Base-by-base conservation (phyloP, 352 stramenopile genomes). In the Phytophthora cactorum region DNA sequence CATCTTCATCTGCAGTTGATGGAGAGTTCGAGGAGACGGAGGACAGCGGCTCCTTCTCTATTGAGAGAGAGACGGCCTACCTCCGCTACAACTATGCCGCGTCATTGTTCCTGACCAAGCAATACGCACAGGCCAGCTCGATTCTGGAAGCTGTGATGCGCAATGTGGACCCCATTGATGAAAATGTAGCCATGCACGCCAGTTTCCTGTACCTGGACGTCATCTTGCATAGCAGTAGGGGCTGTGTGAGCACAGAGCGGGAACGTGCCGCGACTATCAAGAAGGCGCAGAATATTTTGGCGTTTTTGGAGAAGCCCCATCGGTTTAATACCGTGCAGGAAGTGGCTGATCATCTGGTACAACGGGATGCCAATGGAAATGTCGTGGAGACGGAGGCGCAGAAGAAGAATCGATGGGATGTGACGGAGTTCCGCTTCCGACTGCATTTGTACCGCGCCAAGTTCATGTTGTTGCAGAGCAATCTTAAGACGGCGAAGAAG, bases 201-300 rank as follows among this genome's bases (percentile, higher is more conserved):
- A 96, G 91, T 79, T 97, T 98, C 67, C 70, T 98, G 61, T 95
- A 97, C 60, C 70, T 98, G 32, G 93, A 98, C 70, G 87, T 98
- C 41, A 91, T 98, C 32, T 71, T 97, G 61, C 90, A 97, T 70
- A 96, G 89, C 62, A 93, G 84, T 25, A 85, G 90, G 7, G 88
- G 89, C 34, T 92, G 90, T 59, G 89, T 96, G 12, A 85, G 75
- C 49, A 90, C 90, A 0, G 90, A 98, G 58, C 75, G 70, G 59
- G 88, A 90, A 56, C 84, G 75, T 17, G 74, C 66, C 8, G 72
- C 74, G 52, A 86, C 93, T 47, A 77, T 87, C 15, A 93, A 96
- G 70, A 95, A 97, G 62, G 89, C 91, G 28, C 85, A 93, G 63
- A 86, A 78, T 31, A 89, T 97, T 31, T 49, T 98, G 22, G 79